Base-by-base conservation (phyloP, 768 basidiomycete species). In the Tephrocybe sp. region DNA sequence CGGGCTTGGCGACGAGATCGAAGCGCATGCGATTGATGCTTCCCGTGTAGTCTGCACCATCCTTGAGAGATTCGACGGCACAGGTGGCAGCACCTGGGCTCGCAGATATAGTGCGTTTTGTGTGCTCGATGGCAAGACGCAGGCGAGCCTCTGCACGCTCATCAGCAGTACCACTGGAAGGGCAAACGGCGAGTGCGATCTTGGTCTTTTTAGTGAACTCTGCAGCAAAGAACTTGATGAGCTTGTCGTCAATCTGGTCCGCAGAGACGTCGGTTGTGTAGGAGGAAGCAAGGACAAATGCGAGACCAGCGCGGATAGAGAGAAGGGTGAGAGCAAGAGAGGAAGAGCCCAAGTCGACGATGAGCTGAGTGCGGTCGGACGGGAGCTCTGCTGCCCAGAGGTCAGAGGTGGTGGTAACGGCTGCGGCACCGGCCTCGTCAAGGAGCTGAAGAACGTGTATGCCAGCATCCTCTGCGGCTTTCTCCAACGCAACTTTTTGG, bases 151-250 rank as follows among this genome's bases (percentile, higher is more conserved):
- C 87, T 0, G 95, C 91, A 19, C 97, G 89, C 61, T 83, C 77
- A 69, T 94, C 89, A 30, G 74, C 72, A 14, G 72, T 57, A 17
- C 81, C 73, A 2, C 74, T 72, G 5, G 85, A 71, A 1, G 86
- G 84, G 48, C 74, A 80, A 13, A 92, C 76, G 8, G 77, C 70
- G 38, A 97, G 74, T 0, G 85, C 72, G 19, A 80, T 79, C 68
- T 91, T 92, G 14, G 88, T 94, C 74, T 97, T 99, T 72, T 98
- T 98, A 44, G 89, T 90, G 68, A 99, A 99, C 57, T 99, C 96
- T 64, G 92, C 85, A 47, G 89, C 84, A 67, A 99, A 97, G 75
- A 89, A 90, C 53, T 87, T 86, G 72, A 97, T 83, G 36, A 98
- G 78, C 62, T 85, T 81, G 53, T 83, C 80, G 69, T 93, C 91